These are phyloP conservation scores for Singerocomus inundabilis DNA, from an alignment of 1,284 basidiomycete species.

Conservation along the genomic window DNA sequence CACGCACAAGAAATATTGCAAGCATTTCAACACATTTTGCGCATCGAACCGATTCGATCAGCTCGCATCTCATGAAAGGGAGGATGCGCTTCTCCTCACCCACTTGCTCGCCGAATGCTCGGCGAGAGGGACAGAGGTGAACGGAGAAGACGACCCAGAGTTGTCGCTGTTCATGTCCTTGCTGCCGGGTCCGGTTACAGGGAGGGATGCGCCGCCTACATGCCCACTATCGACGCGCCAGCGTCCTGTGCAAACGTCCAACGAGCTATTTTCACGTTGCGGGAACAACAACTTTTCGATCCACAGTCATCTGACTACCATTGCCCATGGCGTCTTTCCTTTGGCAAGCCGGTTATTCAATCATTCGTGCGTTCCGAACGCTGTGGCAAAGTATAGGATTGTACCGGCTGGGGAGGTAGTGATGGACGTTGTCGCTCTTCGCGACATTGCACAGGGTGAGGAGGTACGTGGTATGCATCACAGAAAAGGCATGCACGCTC, in stretches of 20 bases:
- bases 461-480: conserved; percentile 47
- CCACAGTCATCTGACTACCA: conserved; percentile 63
- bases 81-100: conserved; percentile 62
- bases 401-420: conserved; percentile 36
- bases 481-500: neutral
- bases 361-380: conserved; percentile 74
- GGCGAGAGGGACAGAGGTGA: conserved; percentile 6
- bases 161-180: conserved; percentile 48
- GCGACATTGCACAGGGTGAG: conserved; percentile 52
- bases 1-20: conserved; percentile 62
- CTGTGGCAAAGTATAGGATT: conserved; percentile 59
- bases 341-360: conserved; percentile 72
- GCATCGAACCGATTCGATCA: conserved; percentile 46
- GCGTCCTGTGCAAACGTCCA: conserved; percentile 35
- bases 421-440: conserved; percentile 64
- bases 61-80: conserved; percentile 49
- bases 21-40: conserved; percentile 44
- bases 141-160: conserved; percentile 24
- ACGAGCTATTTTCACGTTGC: conserved; percentile 56
- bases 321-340: conserved; percentile 72
- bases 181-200: conserved; percentile 43
- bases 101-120: conserved; percentile 52
- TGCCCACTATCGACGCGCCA: conserved; percentile 32
- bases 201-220: conserved; percentile 28
- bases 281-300: conserved; percentile 76